These are phyloP conservation scores for Exophiala bonariae DNA, from an alignment of 2,329 filamentous ascomycete species.

Conservation along the genomic window DNA sequence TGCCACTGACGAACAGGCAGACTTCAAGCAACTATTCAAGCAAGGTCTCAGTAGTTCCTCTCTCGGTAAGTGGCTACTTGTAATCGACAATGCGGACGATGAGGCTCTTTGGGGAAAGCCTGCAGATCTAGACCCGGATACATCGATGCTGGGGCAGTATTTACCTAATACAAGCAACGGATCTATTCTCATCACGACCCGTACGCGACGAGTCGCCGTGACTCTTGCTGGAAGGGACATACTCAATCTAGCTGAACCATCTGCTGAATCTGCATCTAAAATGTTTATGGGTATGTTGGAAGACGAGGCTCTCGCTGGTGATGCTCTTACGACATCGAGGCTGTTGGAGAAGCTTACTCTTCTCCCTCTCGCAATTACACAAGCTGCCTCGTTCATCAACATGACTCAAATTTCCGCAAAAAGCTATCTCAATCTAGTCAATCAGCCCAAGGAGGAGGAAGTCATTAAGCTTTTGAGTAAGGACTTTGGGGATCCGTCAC, in stretches of 20 bases:
- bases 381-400: slow-evolving; percentile 29
- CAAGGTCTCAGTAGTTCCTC: too few relatives aligned
- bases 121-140: neutral
- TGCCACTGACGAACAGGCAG: too few relatives aligned
- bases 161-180: slow-evolving; percentile 24
- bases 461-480: slow-evolving; percentile 33
- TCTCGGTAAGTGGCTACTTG: slow-evolving; percentile 19
- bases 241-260: slow-evolving; percentile 2
- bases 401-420: slow-evolving; percentile 13
- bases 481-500: slow-evolving; percentile 34
- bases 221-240: slow-evolving; percentile 21
- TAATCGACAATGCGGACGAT: slow-evolving; percentile 23
- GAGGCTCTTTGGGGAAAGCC: slow-evolving; percentile 3
- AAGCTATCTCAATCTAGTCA: slow-evolving; percentile 26
- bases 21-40: too few relatives aligned
- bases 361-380: slow-evolving; percentile 30
- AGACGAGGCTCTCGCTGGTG: slow-evolving; percentile 11
- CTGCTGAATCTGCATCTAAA: slow-evolving; percentile 14
- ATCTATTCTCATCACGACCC: slow-evolving; percentile 34
- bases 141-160: slow-evolving; percentile 11
- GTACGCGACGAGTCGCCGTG: slow-evolving; percentile 24
- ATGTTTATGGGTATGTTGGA: slow-evolving; percentile 29
- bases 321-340: slow-evolving; percentile 1
- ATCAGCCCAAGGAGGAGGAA: slow-evolving; percentile 28
- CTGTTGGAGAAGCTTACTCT: slow-evolving; percentile 26